Base-by-base conservation (phyloP, 768 basidiomycete genomes). In the Inosperma sp. region DNA sequence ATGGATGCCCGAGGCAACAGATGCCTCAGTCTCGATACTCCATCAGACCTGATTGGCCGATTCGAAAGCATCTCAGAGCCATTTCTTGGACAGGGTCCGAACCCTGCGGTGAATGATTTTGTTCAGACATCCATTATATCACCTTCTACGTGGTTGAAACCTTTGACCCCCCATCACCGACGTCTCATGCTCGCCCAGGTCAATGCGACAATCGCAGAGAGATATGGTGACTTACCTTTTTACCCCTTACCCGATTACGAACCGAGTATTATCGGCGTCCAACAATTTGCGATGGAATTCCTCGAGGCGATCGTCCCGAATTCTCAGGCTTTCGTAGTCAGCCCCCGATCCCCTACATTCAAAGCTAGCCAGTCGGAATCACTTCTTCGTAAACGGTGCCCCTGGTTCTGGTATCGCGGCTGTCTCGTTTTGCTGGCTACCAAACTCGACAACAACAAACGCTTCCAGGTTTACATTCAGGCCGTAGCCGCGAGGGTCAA, bases 271-370 rank as follows among this genome's bases (percentile, higher is more conserved):
- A 6, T 4, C 16, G 2, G 3, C 35, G 35, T 16, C 5, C 42
- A 30, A 21, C 17, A 29, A 17, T 13, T 44, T 3, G 7, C 10
- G 1, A 44, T 13, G 42, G 1, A 4, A 3, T 44, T 44, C 3
- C 42, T 44, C 10, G 42, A 44, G 10, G 42, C 42, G 8, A 44
- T 44, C n/a, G 42, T 44, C 9, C 42, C 42, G 0, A 44, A 44
- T 10, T 29, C 27, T 30, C 42, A 44, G 10, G 42, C 42, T 13
- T 12, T 44, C 17, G 27, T 44, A 4, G 4, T 9, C 3, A 21
- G 31, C 21, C 17, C 13, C 1, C 17, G 4, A 4, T 43, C 42
- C 16, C 42, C 26, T 19, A 17, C 21, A 9, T 7, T 4, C 1
- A 5, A 3, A 21, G 16, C 12, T 23, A 7, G 6, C 35, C 5